These are phyloP conservation scores for Aphanomyces euteiches DNA, from an alignment of 352 stramenopile species.

Conservation along the genomic window DNA sequence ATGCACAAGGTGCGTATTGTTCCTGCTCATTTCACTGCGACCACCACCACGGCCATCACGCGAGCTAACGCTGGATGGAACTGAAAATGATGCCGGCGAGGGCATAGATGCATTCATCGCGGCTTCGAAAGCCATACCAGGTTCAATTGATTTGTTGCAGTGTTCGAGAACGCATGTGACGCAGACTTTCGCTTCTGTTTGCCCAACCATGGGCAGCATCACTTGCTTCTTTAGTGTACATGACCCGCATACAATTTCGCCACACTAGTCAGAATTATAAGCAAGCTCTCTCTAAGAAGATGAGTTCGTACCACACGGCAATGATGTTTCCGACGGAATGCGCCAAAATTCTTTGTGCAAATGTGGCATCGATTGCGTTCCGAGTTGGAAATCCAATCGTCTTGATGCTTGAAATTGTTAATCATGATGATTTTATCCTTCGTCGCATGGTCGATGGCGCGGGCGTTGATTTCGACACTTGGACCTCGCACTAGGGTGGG, in stretches of 20 bases:
- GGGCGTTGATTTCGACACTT: slow-evolving; percentile 14
- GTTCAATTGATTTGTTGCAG: background rate
- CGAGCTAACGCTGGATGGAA: slow-evolving; percentile 3
- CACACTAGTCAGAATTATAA: slow-evolving; percentile 16
- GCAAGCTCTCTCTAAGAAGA: background rate
- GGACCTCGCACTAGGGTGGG: background rate
- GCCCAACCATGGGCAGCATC: slow-evolving; percentile 10
- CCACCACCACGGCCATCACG: background rate
- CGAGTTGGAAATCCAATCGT: slow-evolving; percentile 19
- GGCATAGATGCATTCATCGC: background rate
- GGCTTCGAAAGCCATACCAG: no score
- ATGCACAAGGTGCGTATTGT: slow-evolving; percentile 6
- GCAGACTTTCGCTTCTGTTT: slow-evolving; percentile 22
- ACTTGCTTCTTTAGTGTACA: slow-evolving; percentile 28
- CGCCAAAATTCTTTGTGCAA: slow-evolving; percentile 16
- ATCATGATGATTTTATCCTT: slow-evolving; percentile 14
- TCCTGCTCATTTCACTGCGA: background rate
- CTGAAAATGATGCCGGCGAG: slow-evolving; percentile 10
- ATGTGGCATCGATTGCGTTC: slow-evolving; percentile 22
- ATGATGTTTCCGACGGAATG: slow-evolving; percentile 27
- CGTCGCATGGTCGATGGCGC: slow-evolving; percentile 9
- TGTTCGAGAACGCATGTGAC: slow-evolving; percentile 19
- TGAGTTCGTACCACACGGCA: slow-evolving; percentile 21
- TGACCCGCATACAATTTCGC: slow-evolving; percentile 18
- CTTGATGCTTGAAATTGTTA: slow-evolving; percentile 9